Evolutionary conservation across 1,284 basidiomycete genomes (phyloP).

Genomic region (Xerocomus tenax): DNA sequence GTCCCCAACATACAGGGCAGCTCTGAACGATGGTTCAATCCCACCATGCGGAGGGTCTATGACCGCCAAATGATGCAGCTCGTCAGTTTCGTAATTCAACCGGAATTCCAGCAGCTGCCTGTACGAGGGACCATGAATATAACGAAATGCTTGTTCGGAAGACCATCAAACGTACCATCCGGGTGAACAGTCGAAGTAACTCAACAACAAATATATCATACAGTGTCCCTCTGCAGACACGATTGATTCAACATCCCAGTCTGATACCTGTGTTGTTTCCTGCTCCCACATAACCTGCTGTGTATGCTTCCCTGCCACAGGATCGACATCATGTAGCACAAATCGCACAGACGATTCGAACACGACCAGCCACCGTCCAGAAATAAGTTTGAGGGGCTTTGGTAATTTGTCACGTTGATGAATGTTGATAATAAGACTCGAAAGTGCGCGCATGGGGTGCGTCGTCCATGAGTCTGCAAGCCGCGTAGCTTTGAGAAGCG

Average conservation of each 20-base stretch:
- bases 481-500: background rate
- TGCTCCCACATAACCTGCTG: background rate
- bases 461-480: slow-evolving; percentile 8
- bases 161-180: background rate
- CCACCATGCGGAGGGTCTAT: background rate
- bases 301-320: background rate
- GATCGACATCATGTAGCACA: background rate
- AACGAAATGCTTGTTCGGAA: background rate
- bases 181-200: background rate
- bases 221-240: background rate
- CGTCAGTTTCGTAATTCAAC: background rate
- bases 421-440: background rate
- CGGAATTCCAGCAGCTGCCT: background rate
- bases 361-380: background rate
- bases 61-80: background rate
- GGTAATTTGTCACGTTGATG: too few species aligned
- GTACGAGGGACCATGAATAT: background rate
- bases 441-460: background rate
- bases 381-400: background rate
- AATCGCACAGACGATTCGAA: background rate
- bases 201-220: background rate
- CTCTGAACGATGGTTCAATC: too few species aligned
- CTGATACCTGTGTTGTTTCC: background rate
- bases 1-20: background rate
- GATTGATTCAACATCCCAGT: background rate